Evolutionary conservation across 768 basidiomycete genomes (phyloP).

Genomic region (Tulasnella sp.): DNA sequence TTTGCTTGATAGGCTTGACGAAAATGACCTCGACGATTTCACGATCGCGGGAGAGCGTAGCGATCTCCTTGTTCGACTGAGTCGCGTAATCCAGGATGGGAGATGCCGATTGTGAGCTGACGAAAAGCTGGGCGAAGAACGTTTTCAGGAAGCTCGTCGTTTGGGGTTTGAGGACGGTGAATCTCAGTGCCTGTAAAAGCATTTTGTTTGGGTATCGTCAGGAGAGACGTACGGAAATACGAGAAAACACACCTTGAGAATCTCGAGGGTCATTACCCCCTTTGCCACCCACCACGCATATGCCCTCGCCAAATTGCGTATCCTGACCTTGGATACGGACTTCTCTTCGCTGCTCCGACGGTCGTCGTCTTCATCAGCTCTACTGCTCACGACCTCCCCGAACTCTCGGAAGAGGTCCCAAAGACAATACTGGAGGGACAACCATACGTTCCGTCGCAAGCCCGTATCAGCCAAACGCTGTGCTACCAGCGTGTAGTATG

Average conservation of each 20-base stretch:
- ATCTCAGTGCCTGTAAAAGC: conserved; percentile 65
- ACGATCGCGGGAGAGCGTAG: conserved; percentile 40
- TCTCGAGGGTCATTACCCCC: conserved; percentile 54
- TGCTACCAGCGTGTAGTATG: conserved; percentile 84
- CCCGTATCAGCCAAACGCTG: conserved; percentile 58
- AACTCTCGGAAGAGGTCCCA: conserved; percentile 96
- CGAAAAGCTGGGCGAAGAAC: conserved; percentile 54
- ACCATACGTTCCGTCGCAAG: conserved; percentile 65
- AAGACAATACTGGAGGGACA: conserved; percentile 86
- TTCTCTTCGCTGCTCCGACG: conserved; percentile 23
- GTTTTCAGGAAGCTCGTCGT: conserved; percentile 56
- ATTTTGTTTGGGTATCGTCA: not conserved
- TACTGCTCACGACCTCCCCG: conserved; percentile 73
- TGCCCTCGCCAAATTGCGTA: conserved; percentile 65
- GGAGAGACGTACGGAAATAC: not conserved
- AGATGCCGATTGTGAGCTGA: conserved; percentile 60
- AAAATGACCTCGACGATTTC: conserved; percentile 64
- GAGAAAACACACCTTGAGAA: conserved; percentile 58
- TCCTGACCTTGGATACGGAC: conserved; percentile 44
- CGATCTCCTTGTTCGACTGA: conserved; percentile 19
- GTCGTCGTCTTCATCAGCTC: conserved; percentile 47
- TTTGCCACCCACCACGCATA: conserved; percentile 93
- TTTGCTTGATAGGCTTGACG: conserved; percentile 53
- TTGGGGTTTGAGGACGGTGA: conserved; percentile 54
- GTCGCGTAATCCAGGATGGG: conserved; percentile 38